phyloP scores from a whole-genome alignment of 129 eudicot species.

The Cynara cardunculus region DNA sequence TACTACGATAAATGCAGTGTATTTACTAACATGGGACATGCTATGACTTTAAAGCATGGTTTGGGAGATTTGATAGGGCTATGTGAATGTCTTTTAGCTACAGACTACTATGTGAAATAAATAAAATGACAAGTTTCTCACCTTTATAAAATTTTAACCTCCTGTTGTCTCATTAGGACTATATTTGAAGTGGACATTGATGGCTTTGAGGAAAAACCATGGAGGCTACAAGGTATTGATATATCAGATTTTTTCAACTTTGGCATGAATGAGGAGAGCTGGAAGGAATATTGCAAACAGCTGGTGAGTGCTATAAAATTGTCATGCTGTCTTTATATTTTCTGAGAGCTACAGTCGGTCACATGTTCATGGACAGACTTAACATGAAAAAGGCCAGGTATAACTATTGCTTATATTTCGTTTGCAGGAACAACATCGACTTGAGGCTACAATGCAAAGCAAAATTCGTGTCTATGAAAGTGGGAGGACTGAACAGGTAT shows the following conservation, averaged over 20 bases:
- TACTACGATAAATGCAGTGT: not conserved
- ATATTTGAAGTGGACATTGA: constrained; percentile 97
- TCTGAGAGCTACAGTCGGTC: not conserved
- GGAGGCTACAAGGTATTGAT: constrained; percentile 76
- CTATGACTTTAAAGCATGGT: not conserved
- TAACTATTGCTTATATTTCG: not conserved
- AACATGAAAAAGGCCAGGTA: not conserved
- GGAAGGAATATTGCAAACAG: constrained; percentile 95
- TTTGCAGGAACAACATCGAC: constrained; percentile 81
- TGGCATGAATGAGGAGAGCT: constrained; percentile 84
- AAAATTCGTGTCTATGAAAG: constrained; percentile 89
- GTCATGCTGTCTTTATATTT: not conserved
- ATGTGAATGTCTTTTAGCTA: not conserved
- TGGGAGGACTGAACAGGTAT: constrained; percentile 95
- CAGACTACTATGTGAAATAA: not conserved
- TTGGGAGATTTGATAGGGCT: not conserved
- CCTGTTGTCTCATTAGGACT: constrained; percentile 52
- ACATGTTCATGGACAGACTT: not conserved
- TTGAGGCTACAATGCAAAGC: constrained; percentile 94
- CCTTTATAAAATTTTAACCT: constrained; percentile 2
- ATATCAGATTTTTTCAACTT: constrained; percentile 88
- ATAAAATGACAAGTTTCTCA: not conserved
- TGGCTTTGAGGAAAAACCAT: constrained; percentile 95
- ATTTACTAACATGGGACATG: not conserved
- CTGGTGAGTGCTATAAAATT: constrained; percentile 52